Percentiles rank a stretch among this genome's conserved stretches.
Conservation (phyloP, 495 filamentous ascomycete species). For the Penicillium odoratum region DNA sequence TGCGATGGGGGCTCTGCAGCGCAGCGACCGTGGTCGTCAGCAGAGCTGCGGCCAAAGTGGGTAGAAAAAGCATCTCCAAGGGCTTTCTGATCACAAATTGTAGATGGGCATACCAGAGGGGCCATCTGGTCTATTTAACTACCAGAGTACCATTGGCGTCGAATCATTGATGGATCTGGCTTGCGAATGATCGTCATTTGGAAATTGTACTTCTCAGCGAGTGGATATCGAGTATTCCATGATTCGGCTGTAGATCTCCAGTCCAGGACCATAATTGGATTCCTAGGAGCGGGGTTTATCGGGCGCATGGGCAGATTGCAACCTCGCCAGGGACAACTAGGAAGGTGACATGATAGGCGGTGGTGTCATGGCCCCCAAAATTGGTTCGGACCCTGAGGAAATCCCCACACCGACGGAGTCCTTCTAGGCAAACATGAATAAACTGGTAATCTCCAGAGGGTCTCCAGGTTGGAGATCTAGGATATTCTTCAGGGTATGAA, state of each 20-base stretch:
- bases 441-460: background rate
- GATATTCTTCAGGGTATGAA: too few relatives aligned
- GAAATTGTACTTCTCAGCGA: background rate
- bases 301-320: conserved; percentile 11
- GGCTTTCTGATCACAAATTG: background rate
- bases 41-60: background rate
- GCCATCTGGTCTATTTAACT: background rate
- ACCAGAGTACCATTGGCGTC: background rate
- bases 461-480: too few relatives aligned
- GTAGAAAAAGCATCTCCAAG: conserved; percentile 14
- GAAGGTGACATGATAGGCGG: conserved; percentile 14
- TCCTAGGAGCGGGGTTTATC: conserved; percentile 1
- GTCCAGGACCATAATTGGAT: conserved; percentile 7
- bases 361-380: background rate
- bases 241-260: background rate
- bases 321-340: conserved; percentile 18
- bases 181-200: background rate
- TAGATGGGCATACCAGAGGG: background rate
- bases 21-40: conserved; percentile 13
- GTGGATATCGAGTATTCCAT: background rate
- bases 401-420: conserved; percentile 3
- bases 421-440: background rate
- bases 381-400: background rate
- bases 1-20: conserved; percentile 22
- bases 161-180: background rate